Evolutionary conservation across 2,329 filamentous ascomycete genomes (phyloP), one percentile per base, ranked within the genome.

Genomic region (Apiospora saccharicola): DNA sequence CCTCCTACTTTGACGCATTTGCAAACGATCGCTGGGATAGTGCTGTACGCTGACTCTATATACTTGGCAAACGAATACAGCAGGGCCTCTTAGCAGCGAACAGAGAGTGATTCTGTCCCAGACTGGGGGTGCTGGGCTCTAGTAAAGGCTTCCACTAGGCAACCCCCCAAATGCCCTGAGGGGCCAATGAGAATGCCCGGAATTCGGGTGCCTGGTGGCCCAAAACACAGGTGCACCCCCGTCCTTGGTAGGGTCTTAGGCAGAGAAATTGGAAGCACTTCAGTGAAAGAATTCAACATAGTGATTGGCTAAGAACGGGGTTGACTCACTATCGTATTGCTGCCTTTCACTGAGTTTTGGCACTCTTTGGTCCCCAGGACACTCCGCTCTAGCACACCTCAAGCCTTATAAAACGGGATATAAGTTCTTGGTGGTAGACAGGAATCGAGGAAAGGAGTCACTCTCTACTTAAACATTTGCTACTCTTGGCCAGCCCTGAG

Each of bases 251-350:
- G 37, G 7, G 57, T 41, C 22, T 64, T 64, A 41, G 57, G 34
- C 57, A 64, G 57, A 41, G 57, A 37, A 10, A 37, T 30, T 19
- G 30, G 22, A 37, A 61, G 16, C 53, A 22, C 19, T 30, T 30
- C 30, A 22, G 16, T 19, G 7, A 12, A 12, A 22, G 3, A 30
- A 34, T 57, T 57, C 4, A 26, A 37, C 19, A 2, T 16, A 19
- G 30, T 61, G 30, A 61, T 61, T 61, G 53, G 30, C 19, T 22
- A 30, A n/a, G 19, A 22, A 61, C 10, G 19, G 14, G 16, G 14
- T 61, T 64, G 34, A 64, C 57, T 64, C 30, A 64, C 12, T 14
- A n/a, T 64, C 19, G 30, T 64, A 64, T 41, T 41, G 57, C 57
- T 41, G 34, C 57, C 34, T 64, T n/a, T 64, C 30, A 61, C 8